These are phyloP conservation scores for Cercospora sp. DNA, from an alignment of 2,329 filamentous ascomycete genomes.

Conservation along the genomic window DNA sequence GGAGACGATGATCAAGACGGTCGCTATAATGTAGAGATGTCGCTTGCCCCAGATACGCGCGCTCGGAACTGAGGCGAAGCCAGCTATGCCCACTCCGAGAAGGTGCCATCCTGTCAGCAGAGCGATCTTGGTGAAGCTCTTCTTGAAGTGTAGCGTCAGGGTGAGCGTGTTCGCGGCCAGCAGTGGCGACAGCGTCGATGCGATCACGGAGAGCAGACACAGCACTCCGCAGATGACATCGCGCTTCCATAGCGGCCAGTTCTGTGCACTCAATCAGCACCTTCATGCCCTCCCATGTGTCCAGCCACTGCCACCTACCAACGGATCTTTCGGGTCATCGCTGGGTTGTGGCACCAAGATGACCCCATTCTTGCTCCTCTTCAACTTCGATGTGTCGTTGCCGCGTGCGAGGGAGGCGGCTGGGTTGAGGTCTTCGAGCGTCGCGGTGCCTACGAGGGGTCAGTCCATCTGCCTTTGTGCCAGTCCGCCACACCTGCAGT, in stretches of 20 bases:
- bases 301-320: slow-evolving; percentile 53
- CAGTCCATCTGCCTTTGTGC: background rate
- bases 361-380: slow-evolving; percentile 33
- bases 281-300: background rate
- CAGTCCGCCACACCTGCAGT: background rate
- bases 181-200: slow-evolving; percentile 79
- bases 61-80: slow-evolving; percentile 81
- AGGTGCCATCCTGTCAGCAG: slow-evolving; percentile 85
- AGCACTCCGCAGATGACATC: slow-evolving; percentile 78
- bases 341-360: slow-evolving; percentile 89
- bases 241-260: slow-evolving; percentile 84
- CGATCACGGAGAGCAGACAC: slow-evolving; percentile 78
- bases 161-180: slow-evolving; percentile 86
- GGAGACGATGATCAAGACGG: slow-evolving; percentile 69
- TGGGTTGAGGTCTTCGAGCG: slow-evolving; percentile 41
- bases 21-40: slow-evolving; percentile 79
- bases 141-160: slow-evolving; percentile 64
- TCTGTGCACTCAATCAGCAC: slow-evolving; percentile 47
- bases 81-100: slow-evolving; percentile 76
- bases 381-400: slow-evolving; percentile 26
- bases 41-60: slow-evolving; percentile 91
- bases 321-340: slow-evolving; percentile 85
- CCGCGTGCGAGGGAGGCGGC: slow-evolving; percentile 25
- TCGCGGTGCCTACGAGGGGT: slow-evolving; percentile 43
- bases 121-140: slow-evolving; percentile 71